Evolutionary conservation across 768 basidiomycete genomes (phyloP).

Genomic region (Russula compacta): DNA sequence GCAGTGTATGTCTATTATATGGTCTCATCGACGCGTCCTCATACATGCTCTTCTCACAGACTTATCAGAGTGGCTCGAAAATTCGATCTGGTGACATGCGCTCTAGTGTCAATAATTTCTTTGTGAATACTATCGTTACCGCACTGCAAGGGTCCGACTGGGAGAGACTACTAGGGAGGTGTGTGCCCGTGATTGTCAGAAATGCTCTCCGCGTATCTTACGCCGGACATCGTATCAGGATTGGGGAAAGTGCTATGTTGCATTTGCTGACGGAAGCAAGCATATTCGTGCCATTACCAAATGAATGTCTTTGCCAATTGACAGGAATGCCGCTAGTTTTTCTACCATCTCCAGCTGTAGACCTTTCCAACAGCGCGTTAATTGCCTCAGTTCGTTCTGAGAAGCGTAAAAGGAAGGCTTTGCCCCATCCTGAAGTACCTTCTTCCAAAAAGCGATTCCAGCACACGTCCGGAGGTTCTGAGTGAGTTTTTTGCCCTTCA

Average conservation of each 20-base stretch:
- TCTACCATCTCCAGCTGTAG: conserved; percentile 24
- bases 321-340: conserved; percentile 61
- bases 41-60: neutral
- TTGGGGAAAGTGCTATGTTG: conserved; percentile 68
- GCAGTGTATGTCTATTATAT: conserved; percentile 34
- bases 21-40: neutral
- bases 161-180: conserved; percentile 58
- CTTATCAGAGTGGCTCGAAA: conserved; percentile 25
- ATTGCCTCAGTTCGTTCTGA: neutral
- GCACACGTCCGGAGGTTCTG: neutral
- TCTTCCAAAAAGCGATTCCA: conserved; percentile 3
- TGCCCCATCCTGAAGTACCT: neutral
- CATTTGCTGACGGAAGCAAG: conserved; percentile 70
- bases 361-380: neutral
- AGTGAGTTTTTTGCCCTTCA: neutral
- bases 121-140: conserved; percentile 68
- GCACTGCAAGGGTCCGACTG: conserved; percentile 58
- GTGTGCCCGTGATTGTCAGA: conserved; percentile 7
- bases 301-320: conserved; percentile 78
- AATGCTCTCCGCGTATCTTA: neutral
- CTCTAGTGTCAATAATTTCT: conserved; percentile 45
- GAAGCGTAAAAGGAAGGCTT: conserved; percentile 11
- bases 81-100: conserved; percentile 28
- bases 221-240: conserved; percentile 34
- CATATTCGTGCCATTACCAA: conserved; percentile 69